Evolutionary conservation across 805 yeast species (phyloP), one percentile per base, ranked within the genome.

Genomic region (Metschnikowia noctiluminum): DNA sequence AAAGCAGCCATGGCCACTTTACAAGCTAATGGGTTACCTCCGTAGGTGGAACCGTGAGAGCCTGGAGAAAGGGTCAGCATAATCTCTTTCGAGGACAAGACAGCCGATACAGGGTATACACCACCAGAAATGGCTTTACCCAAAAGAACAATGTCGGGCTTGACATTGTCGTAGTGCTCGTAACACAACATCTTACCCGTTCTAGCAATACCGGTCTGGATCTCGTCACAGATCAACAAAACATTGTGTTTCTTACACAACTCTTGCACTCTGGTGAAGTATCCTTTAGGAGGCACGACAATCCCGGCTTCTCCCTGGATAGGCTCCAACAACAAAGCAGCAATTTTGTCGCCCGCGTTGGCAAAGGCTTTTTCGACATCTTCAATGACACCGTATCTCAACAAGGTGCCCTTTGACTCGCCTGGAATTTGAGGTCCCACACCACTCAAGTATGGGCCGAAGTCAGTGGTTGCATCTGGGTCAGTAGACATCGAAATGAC

Each of bases 291-390:
- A 46, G 98, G 97, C 27, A 91, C 97, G 28, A 91, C 92, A 57
- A 92, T 92, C 59, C 98, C 98, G 32, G 98, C 98, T 69, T 92
- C 98, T 67, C 98, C 98, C 69, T 92, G 98, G 62, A 91, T 91
- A 54, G 97, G 97, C 73, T 92, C 98, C 59, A 92, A 80, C 55
- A 92, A 73, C 57, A 92, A 80, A 38, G 96, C 98, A 40, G 96
- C 96, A 56, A 92, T 82, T 65, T 82, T 84, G 66, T 87, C 92
- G 55, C 97, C 97, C 26, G 92, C 89, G 49, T 80, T 80, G 56
- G 77, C 73, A 61, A 91, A 83, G 2, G 96, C 96, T 58, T 76
- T 75, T 69, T 89, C 90, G 45, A 92, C 82, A 64, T 92, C 97
- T 64, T 82, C 96, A 62, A 89, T 81, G 52, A 76, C 80, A 63